phyloP scores from a whole-genome alignment of 306 rosid genomes.

The Pachyrhizus erosus region DNA sequence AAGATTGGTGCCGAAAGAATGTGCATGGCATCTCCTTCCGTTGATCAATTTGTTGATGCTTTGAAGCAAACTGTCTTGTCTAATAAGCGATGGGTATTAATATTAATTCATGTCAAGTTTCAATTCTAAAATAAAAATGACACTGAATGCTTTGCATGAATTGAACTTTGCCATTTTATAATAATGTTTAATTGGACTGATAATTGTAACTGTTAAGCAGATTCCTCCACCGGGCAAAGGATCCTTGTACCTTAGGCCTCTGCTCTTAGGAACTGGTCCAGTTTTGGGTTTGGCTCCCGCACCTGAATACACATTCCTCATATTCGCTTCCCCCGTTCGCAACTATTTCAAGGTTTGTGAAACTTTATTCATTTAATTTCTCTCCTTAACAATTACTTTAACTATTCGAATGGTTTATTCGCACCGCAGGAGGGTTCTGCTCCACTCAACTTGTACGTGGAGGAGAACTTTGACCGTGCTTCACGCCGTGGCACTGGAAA shows the following conservation, averaged over 20 bases:
- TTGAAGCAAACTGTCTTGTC: slow-evolving; percentile 74
- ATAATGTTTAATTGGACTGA: background rate
- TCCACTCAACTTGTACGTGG: slow-evolving; percentile 79
- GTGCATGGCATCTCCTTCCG: slow-evolving; percentile 87
- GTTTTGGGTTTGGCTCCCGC: slow-evolving; percentile 82
- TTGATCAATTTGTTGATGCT: slow-evolving; percentile 72
- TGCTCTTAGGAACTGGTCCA: slow-evolving; percentile 85
- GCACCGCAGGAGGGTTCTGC: slow-evolving; percentile 73
- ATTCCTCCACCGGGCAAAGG: slow-evolving; percentile 91
- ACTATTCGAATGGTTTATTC: background rate
- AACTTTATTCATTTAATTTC: background rate
- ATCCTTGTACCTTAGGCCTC: slow-evolving; percentile 82
- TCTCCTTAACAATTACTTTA: background rate
- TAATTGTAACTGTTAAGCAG: slow-evolving; percentile 43
- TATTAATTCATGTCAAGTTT: background rate
- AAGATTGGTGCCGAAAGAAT: slow-evolving; percentile 77
- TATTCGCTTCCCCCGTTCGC: slow-evolving; percentile 90
- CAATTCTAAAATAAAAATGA: background rate
- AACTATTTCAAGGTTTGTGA: slow-evolving; percentile 77
- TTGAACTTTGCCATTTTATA: too few relatives aligned
- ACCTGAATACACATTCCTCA: slow-evolving; percentile 77
- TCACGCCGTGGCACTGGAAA: slow-evolving; percentile 83
- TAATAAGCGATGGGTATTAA: slow-evolving; percentile 81
- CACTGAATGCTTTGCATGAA: background rate
- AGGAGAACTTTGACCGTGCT: slow-evolving; percentile 83